Base-by-base conservation (phyloP, 192 early-diverging fungal species). In the Coemansia sp. region DNA sequence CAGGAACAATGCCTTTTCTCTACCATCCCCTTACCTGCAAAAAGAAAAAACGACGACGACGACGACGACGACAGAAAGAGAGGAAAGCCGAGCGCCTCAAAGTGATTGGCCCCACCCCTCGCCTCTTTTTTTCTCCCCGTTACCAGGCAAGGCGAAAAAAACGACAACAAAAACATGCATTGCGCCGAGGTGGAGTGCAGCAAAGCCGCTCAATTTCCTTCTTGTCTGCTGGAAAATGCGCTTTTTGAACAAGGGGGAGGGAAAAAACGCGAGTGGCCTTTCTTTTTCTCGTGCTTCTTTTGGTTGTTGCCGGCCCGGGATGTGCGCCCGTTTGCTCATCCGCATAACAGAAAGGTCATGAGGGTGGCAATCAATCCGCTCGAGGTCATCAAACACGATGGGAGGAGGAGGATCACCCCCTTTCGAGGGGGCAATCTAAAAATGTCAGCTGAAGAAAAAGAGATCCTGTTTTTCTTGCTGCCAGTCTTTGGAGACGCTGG, bases 171-270 rank as follows among this genome's bases (percentile, higher is more conserved):
- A 60, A 14, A 18, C 53, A 56, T 56, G 53, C 53, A 56, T 56
- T 56, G 31, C 53, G 53, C 53, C 53, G n/a, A 56, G 28, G 53
- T 56, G 53, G 53, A 56, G 53, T 56, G 53, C 53, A 56, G 53
- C 31, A 56, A 56, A 56, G 48, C 48, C 48, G 48, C 48, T 9
- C 23, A 43, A 43, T 26, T 51, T 13, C 48, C 8, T 21, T 11
- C n/a, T 13, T 62, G 42, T 45, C 60, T 62, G 13, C 60, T 62
- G 20, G 40, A 28, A 62, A 24, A 61, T 24, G 37, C 20, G 26
- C 18, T 37, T 42, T 42, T 40, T 61, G 35, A 24, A 63, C 62
- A 50, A 24, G n/a, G 37, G 10, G 5, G 23, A 26, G 24, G 1
- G 13, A 26, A 26, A 51, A 51, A 51, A 53, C 46, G 50, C 46